Conservation (phyloP, 2,329 filamentous ascomycete genomes). For the Nemania serpens region DNA sequence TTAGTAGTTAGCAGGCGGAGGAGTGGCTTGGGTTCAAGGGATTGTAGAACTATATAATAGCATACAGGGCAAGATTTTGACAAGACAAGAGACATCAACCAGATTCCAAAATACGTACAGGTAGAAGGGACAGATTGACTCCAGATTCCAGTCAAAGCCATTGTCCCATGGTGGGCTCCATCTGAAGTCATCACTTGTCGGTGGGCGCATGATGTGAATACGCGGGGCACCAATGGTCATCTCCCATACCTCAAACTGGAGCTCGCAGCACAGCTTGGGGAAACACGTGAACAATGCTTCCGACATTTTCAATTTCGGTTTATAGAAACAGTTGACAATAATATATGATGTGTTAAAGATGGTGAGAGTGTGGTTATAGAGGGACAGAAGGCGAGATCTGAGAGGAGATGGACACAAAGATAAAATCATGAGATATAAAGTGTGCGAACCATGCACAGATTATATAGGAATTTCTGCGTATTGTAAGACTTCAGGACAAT, state of each 20-base stretch:
- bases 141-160: neutral
- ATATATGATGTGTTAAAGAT: too few relatives aligned
- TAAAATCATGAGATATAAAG: neutral
- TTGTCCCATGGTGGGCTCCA: too few relatives aligned
- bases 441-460: too few relatives aligned
- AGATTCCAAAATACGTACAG: neutral
- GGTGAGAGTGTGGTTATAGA: neutral
- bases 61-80: neutral
- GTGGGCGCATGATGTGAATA: constrained; percentile 9
- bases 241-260: neutral
- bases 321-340: too few relatives aligned
- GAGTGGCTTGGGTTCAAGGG: too few relatives aligned
- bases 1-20: too few relatives aligned
- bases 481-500: too few relatives aligned
- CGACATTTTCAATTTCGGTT: neutral
- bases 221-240: neutral
- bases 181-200: neutral
- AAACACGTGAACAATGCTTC: neutral
- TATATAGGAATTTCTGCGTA: too few relatives aligned
- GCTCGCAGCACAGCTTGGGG: neutral
- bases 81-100: too few relatives aligned
- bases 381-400: neutral
- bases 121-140: constrained; percentile 8
- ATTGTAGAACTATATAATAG: neutral
- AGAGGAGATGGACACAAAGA: neutral